These are phyloP conservation scores for Talaromyces sp. DNA, from an alignment of 2,329 filamentous ascomycete genomes.

Conservation along the genomic window DNA sequence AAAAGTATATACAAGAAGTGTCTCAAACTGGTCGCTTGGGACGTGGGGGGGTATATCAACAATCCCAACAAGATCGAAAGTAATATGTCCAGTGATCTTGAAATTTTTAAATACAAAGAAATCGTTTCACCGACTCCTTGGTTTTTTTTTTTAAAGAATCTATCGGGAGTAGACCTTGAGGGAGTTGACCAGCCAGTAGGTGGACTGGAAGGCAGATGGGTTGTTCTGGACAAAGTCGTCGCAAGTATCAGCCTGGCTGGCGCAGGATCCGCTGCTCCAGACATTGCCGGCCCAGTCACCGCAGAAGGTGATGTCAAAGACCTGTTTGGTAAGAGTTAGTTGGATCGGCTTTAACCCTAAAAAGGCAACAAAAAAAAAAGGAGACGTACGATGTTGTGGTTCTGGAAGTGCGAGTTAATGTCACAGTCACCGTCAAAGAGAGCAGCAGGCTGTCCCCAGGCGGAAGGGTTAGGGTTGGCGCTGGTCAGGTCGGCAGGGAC, in stretches of 20 bases:
- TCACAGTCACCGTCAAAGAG: constrained; percentile 66
- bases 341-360: background rate
- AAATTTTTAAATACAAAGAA: background rate
- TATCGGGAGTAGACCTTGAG: constrained; percentile 54
- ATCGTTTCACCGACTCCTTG: background rate
- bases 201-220: constrained; percentile 62
- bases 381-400: constrained; percentile 58
- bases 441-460: constrained; percentile 65
- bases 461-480: constrained; percentile 56
- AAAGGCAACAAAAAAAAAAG: background rate
- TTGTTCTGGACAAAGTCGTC: constrained; percentile 65
- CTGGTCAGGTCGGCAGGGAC: constrained; percentile 60
- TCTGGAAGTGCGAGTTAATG: constrained; percentile 62
- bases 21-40: background rate
- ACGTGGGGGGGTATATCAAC: background rate
- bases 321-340: constrained; percentile 16
- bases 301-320: constrained; percentile 74
- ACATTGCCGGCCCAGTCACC: constrained; percentile 76
- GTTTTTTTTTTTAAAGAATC: background rate
- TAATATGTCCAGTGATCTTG: background rate
- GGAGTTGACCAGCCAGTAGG: constrained; percentile 72
- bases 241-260: constrained; percentile 59
- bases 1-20: background rate
- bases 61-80: background rate
- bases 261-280: constrained; percentile 59